Conservation (phyloP, 768 basidiomycete genomes). For the Xerocomellus intermedius region DNA sequence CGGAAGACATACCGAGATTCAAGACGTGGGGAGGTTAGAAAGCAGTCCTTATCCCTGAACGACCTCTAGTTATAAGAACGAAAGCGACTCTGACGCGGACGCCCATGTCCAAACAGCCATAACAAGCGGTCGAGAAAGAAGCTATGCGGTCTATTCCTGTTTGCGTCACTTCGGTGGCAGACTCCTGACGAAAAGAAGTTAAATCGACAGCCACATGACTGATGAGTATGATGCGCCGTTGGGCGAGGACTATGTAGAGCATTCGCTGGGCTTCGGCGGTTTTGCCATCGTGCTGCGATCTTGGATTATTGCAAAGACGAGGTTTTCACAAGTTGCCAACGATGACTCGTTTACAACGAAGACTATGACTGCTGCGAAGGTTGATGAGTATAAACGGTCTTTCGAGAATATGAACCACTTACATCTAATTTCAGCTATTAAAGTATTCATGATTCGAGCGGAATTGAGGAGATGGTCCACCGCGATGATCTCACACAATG, state of each 20-base stretch:
- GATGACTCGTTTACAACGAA: neutral
- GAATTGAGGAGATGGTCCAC: neutral
- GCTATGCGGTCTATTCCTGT: neutral
- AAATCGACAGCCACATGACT: neutral
- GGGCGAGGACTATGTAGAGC: neutral
- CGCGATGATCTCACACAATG: too few relatives aligned
- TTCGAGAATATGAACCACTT: neutral
- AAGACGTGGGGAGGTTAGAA: neutral
- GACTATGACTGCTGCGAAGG: neutral
- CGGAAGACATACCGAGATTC: neutral
- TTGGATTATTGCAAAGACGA: neutral
- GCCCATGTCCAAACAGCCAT: neutral
- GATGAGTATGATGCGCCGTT: neutral
- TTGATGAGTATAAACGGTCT: neutral
- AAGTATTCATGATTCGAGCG: neutral
- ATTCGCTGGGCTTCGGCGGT: neutral
- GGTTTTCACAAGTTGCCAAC: neutral
- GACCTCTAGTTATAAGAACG: neutral
- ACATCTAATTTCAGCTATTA: neutral
- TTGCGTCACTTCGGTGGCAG: neutral
- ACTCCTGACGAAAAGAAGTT: neutral
- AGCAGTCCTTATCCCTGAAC: neutral
- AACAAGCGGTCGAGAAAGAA: neutral
- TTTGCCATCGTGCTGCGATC: neutral
- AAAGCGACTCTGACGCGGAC: neutral